phyloP scores from a whole-genome alignment of 768 basidiomycete genomes.

The Trametes meyenii region DNA sequence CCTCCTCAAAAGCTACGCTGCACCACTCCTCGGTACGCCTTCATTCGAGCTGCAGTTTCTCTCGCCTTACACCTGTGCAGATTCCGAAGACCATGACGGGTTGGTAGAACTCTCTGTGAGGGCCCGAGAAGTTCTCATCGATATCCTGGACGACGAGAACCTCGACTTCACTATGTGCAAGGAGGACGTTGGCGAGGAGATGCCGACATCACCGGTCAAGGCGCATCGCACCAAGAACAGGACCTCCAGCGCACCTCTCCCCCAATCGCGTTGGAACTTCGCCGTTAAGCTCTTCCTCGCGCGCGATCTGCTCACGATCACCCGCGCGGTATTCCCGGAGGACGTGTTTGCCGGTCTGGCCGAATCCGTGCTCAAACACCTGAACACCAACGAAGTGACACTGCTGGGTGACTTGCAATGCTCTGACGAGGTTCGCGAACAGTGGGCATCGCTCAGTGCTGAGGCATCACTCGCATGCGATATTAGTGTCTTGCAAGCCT shows the following conservation, averaged over 20 bases:
- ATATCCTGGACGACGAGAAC: slow-evolving; percentile 30
- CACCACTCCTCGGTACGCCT: slow-evolving; percentile 47
- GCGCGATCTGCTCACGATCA: slow-evolving; percentile 58
- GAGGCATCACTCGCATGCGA: slow-evolving; percentile 56
- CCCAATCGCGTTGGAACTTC: slow-evolving; percentile 37
- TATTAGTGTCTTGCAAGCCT: slow-evolving; percentile 47
- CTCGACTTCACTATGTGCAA: slow-evolving; percentile 26
- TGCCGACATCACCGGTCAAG: slow-evolving; percentile 24
- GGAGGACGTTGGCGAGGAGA: slow-evolving; percentile 12
- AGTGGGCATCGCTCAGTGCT: slow-evolving; percentile 65
- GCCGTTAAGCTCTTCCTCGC: slow-evolving; percentile 61
- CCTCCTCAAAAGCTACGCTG: slow-evolving; percentile 53
- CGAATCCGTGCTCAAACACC: slow-evolving; percentile 48
- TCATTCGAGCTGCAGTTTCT: not conserved
- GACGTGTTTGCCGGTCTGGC: slow-evolving; percentile 47
- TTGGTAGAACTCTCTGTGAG: slow-evolving; percentile 25
- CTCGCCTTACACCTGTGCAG: slow-evolving; percentile 32
- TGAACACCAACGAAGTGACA: slow-evolving; percentile 51
- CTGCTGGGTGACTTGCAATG: slow-evolving; percentile 47
- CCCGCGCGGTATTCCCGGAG: slow-evolving; percentile 46
- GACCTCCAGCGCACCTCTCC: slow-evolving; percentile 2
- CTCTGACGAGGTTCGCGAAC: slow-evolving; percentile 47
- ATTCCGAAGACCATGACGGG: slow-evolving; percentile 43
- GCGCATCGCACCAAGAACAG: not conserved
- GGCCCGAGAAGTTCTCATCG: slow-evolving; percentile 47